These are phyloP conservation scores for Sporisorium iseilematis-ciliati DNA, from an alignment of 1,284 basidiomycete genomes.

Conservation along the genomic window DNA sequence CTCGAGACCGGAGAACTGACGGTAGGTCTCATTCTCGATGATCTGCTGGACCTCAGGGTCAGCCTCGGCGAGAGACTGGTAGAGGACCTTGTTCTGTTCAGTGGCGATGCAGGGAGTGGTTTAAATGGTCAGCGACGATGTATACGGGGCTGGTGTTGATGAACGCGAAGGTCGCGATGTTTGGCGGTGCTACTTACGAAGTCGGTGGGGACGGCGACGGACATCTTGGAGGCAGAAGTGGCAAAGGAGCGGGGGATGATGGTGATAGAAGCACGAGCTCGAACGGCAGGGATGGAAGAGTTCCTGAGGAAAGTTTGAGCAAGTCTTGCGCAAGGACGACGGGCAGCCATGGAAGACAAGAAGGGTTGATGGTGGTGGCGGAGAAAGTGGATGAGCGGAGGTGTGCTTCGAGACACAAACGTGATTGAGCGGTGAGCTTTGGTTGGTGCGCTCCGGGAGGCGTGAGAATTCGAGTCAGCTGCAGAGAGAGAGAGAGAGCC, in stretches of 20 bases:
- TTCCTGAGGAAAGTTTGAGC: slow-evolving; percentile 46
- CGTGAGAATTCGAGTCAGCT: slow-evolving; percentile 34
- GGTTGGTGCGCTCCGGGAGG: slow-evolving; percentile 6
- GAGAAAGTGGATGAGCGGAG: neutral
- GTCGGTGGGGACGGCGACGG: slow-evolving; percentile 65
- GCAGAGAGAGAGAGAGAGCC: neutral
- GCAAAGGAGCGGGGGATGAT: slow-evolving; percentile 36
- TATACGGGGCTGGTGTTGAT: neutral
- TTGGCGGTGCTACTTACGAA: slow-evolving; percentile 53
- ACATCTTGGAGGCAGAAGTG: slow-evolving; percentile 56
- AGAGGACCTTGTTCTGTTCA: slow-evolving; percentile 84
- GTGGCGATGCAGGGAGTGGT: slow-evolving; percentile 71
- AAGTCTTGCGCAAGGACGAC: slow-evolving; percentile 48
- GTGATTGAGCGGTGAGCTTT: slow-evolving; percentile 10
- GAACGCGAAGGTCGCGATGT: too few relatives aligned
- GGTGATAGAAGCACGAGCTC: slow-evolving; percentile 23
- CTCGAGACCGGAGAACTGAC: slow-evolving; percentile 95
- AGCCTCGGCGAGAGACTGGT: slow-evolving; percentile 85
- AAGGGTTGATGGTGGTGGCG: slow-evolving; percentile 28
- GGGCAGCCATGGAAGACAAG: slow-evolving; percentile 50
- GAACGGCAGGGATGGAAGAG: slow-evolving; percentile 20
- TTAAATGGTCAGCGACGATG: slow-evolving; percentile 11
- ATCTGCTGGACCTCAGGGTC: slow-evolving; percentile 96
- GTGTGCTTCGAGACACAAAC: neutral
- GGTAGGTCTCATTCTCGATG: slow-evolving; percentile 99